Percentiles rank a stretch among this genome's conserved stretches.
Conservation (phyloP, 208 protist genomes). For the Wallacemonas collosoma region DNA sequence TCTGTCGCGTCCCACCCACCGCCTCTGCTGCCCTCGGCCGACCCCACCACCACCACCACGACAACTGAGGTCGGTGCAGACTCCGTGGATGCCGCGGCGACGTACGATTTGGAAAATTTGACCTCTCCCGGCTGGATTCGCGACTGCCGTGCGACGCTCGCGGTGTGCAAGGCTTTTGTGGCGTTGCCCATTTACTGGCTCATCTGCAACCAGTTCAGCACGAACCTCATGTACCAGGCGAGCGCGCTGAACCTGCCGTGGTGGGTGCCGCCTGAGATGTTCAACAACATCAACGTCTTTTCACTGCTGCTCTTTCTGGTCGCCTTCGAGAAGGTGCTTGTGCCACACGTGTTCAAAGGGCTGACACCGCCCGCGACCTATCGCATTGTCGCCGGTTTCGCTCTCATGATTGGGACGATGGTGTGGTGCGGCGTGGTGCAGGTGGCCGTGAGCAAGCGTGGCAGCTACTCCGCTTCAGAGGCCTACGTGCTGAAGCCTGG, state of each 20-base stretch:
- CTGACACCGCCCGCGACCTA: constrained; percentile 21
- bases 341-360: constrained; percentile 34
- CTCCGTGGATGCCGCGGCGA: background rate
- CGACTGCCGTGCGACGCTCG: constrained; percentile 45
- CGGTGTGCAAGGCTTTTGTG: constrained; percentile 48
- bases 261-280: constrained; percentile 50
- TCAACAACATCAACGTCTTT: constrained; percentile 76
- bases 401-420: constrained; percentile 54
- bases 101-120: constrained; percentile 3
- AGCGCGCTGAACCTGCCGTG: constrained; percentile 40
- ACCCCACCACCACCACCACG: background rate
- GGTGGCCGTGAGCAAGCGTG: constrained; percentile 34
- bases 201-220: constrained; percentile 72
- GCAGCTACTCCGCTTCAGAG: constrained; percentile 40
- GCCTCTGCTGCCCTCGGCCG: background rate
- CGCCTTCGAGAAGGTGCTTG: constrained; percentile 42
- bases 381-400: constrained; percentile 42
- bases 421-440: constrained; percentile 62
- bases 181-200: constrained; percentile 77
- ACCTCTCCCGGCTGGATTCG: constrained; percentile 23
- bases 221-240: constrained; percentile 61
- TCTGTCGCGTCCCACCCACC: background rate
- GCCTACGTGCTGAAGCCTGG: constrained; percentile 39
- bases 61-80: background rate
- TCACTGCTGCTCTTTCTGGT: constrained; percentile 52